These are phyloP conservation scores for Hypoxylon trugodes DNA, from an alignment of 495 filamentous ascomycete genomes.

Conservation along the genomic window DNA sequence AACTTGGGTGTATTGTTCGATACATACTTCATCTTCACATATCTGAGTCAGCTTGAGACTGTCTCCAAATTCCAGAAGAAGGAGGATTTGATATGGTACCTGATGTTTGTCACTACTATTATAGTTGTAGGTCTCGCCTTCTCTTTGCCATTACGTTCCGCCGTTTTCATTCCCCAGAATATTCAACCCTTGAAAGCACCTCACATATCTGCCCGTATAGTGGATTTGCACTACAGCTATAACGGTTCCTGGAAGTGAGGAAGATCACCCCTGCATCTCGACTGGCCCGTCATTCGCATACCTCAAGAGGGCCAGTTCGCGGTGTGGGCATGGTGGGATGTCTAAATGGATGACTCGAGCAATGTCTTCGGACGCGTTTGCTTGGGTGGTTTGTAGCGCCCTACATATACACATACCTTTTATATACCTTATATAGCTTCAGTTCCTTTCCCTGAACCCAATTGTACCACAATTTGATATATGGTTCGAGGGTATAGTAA, in stretches of 20 bases:
- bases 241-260: slow-evolving; percentile 98
- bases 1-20: slow-evolving; percentile 76
- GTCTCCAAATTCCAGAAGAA: slow-evolving; percentile 53
- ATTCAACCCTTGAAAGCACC: slow-evolving; percentile 52
- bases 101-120: slow-evolving; percentile 52
- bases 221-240: slow-evolving; percentile 72
- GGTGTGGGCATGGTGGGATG: slow-evolving; percentile 91
- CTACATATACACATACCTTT: too few relatives aligned
- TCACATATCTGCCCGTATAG: slow-evolving; percentile 98
- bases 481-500: not conserved
- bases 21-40: slow-evolving; percentile 72
- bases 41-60: slow-evolving; percentile 54
- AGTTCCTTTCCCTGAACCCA: slow-evolving; percentile 14
- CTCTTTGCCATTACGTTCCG: slow-evolving; percentile 6
- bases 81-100: slow-evolving; percentile 60
- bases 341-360: slow-evolving; percentile 81
- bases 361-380: slow-evolving; percentile 64
- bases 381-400: slow-evolving; percentile 80
- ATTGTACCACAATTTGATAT: not conserved
- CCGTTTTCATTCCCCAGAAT: slow-evolving; percentile 7
- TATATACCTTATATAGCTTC: slow-evolving; percentile 31
- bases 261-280: slow-evolving; percentile 88
- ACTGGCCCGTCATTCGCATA: slow-evolving; percentile 81
- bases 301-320: slow-evolving; percentile 72
- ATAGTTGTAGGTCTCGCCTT: slow-evolving; percentile 53